Evolutionary conservation across 805 yeast species (phyloP), one percentile per base, ranked within the genome.

Genomic region (Lachancea quebecensis): DNA sequence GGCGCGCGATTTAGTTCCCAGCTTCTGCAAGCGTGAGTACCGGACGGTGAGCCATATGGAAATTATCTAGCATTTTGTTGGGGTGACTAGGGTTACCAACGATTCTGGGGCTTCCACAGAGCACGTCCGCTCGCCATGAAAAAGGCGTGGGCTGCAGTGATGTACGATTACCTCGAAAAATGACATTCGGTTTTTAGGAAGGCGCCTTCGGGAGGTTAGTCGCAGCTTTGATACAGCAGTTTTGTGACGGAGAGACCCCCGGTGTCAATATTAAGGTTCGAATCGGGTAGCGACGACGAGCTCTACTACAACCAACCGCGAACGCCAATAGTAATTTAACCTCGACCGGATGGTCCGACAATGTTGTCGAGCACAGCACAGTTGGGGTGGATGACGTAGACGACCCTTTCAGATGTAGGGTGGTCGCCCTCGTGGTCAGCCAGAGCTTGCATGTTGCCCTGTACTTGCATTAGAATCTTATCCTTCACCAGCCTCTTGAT

Each of bases 401-500:
- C 68, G 47, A 71, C 52, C 44, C 66, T 53, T 52, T 52, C 48
- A 57, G 49, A 35, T 10, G 39, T 52, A 0, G 56, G 51, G 16
- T 38, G 42, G 12, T 31, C 46, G 12, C 56, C 59, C n/a, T 56
- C 60, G 10, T 48, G 47, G 3, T 62, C 67, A 34, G 69, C 69
- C 25, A 68, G 60, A 17, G 73, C 74, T 9, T 77, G 77, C 31
- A 64, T 59, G 15, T 69, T 70, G 52, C 73, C 73, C 45, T 69
- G 74, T 29, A 85, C 73, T 51, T 72, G 77, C 87, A 91, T 79
- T 57, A 93, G 72, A 28, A 91, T 79, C 59, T 85, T 78, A 59
- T 90, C 96, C 60, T 84, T 85, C 16, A 82, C 95, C 58, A 93
- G 74, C 55, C 91, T 75, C 62, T 79, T 82, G 58, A 93, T 68